A percentile compares a stretch with the other conserved stretches of the same genome.
phyloP scores from a whole-genome alignment of 2,329 filamentous ascomycete species.

The Blastomyces silverae region DNA sequence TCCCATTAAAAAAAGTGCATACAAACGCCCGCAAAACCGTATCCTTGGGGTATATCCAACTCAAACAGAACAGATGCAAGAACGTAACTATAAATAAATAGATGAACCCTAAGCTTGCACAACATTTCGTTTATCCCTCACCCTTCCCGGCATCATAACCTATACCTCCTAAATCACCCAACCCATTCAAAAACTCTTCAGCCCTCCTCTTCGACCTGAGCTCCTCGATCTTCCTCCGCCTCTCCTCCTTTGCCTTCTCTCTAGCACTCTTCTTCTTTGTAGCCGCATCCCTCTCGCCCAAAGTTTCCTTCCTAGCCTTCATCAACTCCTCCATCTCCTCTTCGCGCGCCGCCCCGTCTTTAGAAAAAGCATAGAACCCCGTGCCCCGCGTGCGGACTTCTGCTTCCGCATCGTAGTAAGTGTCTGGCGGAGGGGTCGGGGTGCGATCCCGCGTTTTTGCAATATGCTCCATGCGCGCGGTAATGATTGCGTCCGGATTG shows the following conservation, averaged over 20 bases:
- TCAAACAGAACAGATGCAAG: background rate
- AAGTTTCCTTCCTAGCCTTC: constrained; percentile 61
- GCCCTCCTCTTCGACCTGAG: constrained; percentile 60
- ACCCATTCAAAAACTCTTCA: constrained; percentile 62
- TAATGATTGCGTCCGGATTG: constrained; percentile 59
- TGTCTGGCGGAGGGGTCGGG: constrained; percentile 68
- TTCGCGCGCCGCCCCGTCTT: constrained; percentile 59
- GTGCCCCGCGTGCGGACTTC: constrained; percentile 85
- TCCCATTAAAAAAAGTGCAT: background rate
- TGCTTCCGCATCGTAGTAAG: constrained; percentile 76
- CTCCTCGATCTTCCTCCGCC: constrained; percentile 45
- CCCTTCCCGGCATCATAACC: constrained; percentile 18
- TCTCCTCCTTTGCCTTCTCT: constrained; percentile 56
- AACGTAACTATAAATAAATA: constrained; percentile 5
- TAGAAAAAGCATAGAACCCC: constrained; percentile 85
- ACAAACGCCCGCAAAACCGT: background rate
- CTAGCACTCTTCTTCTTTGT: constrained; percentile 54
- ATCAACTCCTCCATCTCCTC: constrained; percentile 70
- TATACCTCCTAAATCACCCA: constrained; percentile 36
- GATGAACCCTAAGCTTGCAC: constrained; percentile 4
- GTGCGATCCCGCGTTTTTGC: constrained; percentile 71
- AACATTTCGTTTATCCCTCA: background rate
- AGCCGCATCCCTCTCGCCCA: constrained; percentile 52
- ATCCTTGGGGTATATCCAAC: constrained; percentile 3
- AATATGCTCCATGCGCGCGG: constrained; percentile 67